Evolutionary conservation across 495 filamentous ascomycete species (phyloP), one percentile per base, ranked within the genome.

Genomic region (Xylaria castorea): DNA sequence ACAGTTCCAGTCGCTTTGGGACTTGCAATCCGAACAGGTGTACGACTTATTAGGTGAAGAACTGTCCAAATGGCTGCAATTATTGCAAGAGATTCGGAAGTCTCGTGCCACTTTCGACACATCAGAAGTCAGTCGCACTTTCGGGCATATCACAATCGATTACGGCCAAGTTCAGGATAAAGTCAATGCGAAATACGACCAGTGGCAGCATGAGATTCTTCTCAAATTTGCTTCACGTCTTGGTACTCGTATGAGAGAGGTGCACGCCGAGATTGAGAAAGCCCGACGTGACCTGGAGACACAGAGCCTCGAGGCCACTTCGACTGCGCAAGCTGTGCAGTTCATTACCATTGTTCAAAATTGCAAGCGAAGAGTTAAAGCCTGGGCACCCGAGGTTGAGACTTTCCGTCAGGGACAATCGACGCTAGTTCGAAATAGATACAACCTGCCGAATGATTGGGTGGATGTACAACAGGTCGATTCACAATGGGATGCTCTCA

Each of bases 291-390:
- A 97, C 76, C 84, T 99, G 27, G 97, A 99, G 80, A 90, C 90
- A 22, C 94, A 97, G 78, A 92, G 93, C 22, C 87, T 98, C 72
- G 94, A 97, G 78, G 94, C 94, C 46, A 93, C 92, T 22, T 97
- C 95, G 5, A 99, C 96, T 0, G 93, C 94, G 4, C 94, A 98
- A 79, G 97, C 97, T 16, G 97, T 99, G 18, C 92, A 95, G 36
- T 99, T 98, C 83, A 99, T 99, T 78, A 98, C 96, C 0, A 93
- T 94, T 68, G 96, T 99, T 12, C 97, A 99, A 81, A 93, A 92
- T 71, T 97, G 94, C 81, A 97, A 95, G 84, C 91, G 94, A 30
- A 95, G 96, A 78, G 94, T 94, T 53, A 94, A 93, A 79, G 86
- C 91, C 1, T 99, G 96, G 96, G 93, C 93, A 44, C 94, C 95